phyloP scores from a whole-genome alignment of 2,329 filamentous ascomycete species.

The Shiraia bambusicola region DNA sequence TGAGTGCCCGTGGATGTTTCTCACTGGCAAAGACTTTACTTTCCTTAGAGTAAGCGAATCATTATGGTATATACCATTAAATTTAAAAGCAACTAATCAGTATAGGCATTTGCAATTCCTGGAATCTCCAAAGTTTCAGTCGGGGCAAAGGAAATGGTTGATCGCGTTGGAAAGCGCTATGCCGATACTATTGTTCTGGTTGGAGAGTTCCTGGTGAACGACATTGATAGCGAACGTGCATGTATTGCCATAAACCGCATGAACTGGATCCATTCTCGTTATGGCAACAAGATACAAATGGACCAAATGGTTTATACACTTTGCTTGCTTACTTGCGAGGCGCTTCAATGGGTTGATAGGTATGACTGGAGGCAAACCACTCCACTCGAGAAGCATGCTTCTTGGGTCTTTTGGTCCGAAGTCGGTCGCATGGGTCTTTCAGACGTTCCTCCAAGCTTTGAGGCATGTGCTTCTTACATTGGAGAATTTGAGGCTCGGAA shows the following conservation, averaged over 20 bases:
- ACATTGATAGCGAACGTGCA: slow-evolving; percentile 14
- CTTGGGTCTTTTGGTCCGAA: slow-evolving; percentile 11
- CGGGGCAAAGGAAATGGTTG: slow-evolving; percentile 9
- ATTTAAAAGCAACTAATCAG: neutral
- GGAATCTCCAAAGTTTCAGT: slow-evolving; percentile 12
- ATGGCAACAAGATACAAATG: slow-evolving; percentile 11
- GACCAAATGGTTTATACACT: slow-evolving; percentile 14
- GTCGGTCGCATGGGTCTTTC: slow-evolving; percentile 10
- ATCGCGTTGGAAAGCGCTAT: slow-evolving; percentile 10
- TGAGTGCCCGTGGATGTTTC: slow-evolving; percentile 10
- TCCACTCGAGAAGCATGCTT: slow-evolving; percentile 10
- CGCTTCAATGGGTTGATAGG: slow-evolving; percentile 10
- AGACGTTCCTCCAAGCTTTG: slow-evolving; percentile 8
- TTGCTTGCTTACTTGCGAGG: slow-evolving; percentile 10
- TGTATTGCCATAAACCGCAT: slow-evolving; percentile 12
- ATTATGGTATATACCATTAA: neutral
- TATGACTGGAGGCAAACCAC: slow-evolving; percentile 9
- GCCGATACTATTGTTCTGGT: slow-evolving; percentile 12
- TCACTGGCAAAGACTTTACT: slow-evolving; percentile 10
- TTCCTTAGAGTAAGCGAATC: slow-evolving; percentile 5
- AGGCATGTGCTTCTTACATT: slow-evolving; percentile 8
- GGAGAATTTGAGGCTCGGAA: slow-evolving; percentile 8
- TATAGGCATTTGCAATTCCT: slow-evolving; percentile 10
- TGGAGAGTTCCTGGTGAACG: slow-evolving; percentile 12
- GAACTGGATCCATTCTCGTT: slow-evolving; percentile 14